Percentiles rank a stretch among this genome's conserved stretches.
phyloP scores from a whole-genome alignment of 805 yeast genomes.

The Blastobotrys robertii region DNA sequence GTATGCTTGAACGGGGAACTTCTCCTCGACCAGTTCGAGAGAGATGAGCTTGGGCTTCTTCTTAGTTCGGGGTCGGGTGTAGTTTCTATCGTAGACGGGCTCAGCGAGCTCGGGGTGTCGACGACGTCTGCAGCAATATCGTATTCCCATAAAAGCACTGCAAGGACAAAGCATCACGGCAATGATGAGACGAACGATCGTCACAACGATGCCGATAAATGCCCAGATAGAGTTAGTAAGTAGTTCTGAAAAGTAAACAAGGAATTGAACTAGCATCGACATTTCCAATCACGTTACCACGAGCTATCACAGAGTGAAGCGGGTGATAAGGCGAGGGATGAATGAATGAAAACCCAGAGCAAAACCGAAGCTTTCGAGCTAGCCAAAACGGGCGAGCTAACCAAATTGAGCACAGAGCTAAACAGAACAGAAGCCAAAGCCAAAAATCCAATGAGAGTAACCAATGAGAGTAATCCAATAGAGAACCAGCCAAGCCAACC shows the following conservation, averaged over 20 bases:
- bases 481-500: too few relatives aligned
- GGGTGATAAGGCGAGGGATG: background rate
- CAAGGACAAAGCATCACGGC: conserved; percentile 10
- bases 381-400: background rate
- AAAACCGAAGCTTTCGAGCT: background rate
- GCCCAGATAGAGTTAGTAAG: conserved; percentile 9
- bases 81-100: conserved; percentile 6
- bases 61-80: conserved; percentile 8
- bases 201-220: conserved; percentile 10
- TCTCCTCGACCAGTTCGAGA: conserved; percentile 21
- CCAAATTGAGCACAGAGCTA: too few relatives aligned
- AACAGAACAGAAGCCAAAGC: too few relatives aligned
- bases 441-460: too few relatives aligned
- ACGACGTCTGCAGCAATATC: conserved; percentile 23
- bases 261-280: background rate
- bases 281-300: background rate
- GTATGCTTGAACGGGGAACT: conserved; percentile 25
- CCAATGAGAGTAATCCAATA: too few relatives aligned
- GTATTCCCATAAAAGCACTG: conserved; percentile 22
- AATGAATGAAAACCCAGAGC: background rate
- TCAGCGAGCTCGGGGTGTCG: conserved; percentile 16
- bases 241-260: background rate
- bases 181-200: background rate
- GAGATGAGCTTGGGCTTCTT: conserved; percentile 21
- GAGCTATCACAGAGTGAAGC: background rate